phyloP scores from a whole-genome alignment of 108 stramenopile species.

The Conticribra weissflogii region DNA sequence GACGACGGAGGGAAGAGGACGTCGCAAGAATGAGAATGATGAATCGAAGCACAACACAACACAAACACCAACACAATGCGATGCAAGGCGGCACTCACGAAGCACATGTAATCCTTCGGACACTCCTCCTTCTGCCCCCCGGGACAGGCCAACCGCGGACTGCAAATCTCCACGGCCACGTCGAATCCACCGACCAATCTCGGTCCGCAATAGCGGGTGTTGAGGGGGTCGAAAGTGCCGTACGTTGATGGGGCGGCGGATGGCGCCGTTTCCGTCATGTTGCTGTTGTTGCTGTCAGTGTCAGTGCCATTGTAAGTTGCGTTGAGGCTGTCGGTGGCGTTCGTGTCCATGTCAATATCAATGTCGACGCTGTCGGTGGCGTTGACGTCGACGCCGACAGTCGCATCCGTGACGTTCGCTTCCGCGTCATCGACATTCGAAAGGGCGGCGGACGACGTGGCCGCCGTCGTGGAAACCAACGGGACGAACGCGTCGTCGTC shows the following conservation, averaged over 20 bases:
- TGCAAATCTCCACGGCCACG: constrained; percentile 1
- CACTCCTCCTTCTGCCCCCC: background rate
- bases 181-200: constrained; percentile 2
- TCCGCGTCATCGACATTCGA: no score
- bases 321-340: no score
- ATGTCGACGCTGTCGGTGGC: no score
- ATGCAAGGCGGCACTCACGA: no score
- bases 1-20: background rate
- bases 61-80: no score
- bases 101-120: background rate
- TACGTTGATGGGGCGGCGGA: background rate
- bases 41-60: background rate
- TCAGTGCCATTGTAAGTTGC: background rate
- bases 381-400: no score
- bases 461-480: background rate
- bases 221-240: background rate
- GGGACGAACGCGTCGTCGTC: no score
- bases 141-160: background rate
- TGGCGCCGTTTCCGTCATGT: no score
- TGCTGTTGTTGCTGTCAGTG: no score
- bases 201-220: constrained; percentile 5
- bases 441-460: background rate
- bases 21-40: no score
- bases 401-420: no score
- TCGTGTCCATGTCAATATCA: no score